phyloP scores from a whole-genome alignment of 257 asterid species.

The Marsdenia floribunda region DNA sequence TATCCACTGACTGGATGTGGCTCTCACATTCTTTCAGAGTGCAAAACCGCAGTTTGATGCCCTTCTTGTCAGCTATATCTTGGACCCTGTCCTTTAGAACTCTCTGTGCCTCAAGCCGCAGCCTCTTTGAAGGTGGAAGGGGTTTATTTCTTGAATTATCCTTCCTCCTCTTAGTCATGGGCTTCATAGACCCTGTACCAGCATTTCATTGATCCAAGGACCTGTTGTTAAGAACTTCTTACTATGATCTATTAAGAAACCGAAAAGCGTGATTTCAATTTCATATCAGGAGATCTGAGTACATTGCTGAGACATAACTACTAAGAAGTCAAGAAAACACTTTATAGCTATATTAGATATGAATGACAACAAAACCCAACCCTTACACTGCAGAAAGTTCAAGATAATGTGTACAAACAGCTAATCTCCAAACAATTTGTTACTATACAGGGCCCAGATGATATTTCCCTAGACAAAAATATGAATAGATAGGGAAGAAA shows the following conservation, averaged over 20 bases:
- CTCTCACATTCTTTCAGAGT: slow-evolving; percentile 86
- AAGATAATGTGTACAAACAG: not conserved
- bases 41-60: slow-evolving; percentile 93
- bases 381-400: not conserved
- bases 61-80: slow-evolving; percentile 94
- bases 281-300: not conserved
- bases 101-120: slow-evolving; percentile 94
- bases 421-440: slow-evolving; percentile 1
- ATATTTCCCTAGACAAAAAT: not conserved
- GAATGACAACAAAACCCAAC: not conserved
- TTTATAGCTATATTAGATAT: not conserved
- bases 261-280: slow-evolving; percentile 12
- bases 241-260: slow-evolving; percentile 39
- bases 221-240: slow-evolving; percentile 62
- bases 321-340: not conserved
- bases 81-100: slow-evolving; percentile 96
- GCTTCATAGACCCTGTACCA: slow-evolving; percentile 92
- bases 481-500: not conserved
- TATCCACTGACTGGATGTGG: slow-evolving; percentile 76
- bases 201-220: slow-evolving; percentile 79
- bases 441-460: not conserved
- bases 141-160: slow-evolving; percentile 62
- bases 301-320: not conserved
- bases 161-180: slow-evolving; percentile 56
- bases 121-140: slow-evolving; percentile 95